Conservation (phyloP, 2,329 filamentous ascomycete species). For the Hortaea werneckii region DNA sequence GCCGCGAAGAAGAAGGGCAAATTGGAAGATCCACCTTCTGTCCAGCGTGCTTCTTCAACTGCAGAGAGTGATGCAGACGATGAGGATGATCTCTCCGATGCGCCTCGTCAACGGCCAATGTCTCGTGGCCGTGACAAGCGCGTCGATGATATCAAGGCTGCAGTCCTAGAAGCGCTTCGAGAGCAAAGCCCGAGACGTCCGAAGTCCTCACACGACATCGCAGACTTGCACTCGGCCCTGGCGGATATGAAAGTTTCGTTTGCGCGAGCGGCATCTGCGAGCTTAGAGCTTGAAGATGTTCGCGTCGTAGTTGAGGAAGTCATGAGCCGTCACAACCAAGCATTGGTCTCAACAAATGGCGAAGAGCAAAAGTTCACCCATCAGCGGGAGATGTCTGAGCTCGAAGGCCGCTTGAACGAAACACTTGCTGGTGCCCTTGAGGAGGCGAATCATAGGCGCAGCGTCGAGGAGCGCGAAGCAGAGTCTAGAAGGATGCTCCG, state of each 20-base stretch:
- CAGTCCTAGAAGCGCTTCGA: constrained; percentile 52
- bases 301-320: constrained; percentile 27
- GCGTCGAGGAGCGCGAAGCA: constrained; percentile 34
- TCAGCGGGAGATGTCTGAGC: constrained; percentile 18
- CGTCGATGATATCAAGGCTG: constrained; percentile 62
- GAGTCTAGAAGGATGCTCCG: constrained; percentile 36
- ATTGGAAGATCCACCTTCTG: constrained; percentile 43
- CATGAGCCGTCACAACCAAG: constrained; percentile 20
- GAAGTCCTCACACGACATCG: constrained; percentile 18
- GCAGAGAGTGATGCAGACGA: constrained; percentile 88
- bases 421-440: constrained; percentile 27
- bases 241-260: constrained; percentile 40
- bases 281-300: constrained; percentile 36
- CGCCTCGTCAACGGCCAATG: constrained; percentile 52
- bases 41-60: constrained; percentile 32
- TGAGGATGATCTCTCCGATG: constrained; percentile 59
- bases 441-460: constrained; percentile 33
- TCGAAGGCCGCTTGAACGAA: constrained; percentile 23
- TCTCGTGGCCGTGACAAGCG: constrained; percentile 72
- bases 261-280: constrained; percentile 34
- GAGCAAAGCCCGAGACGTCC: constrained; percentile 18
- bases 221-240: constrained; percentile 37
- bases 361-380: constrained; percentile 13
- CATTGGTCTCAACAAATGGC: constrained; percentile 19
- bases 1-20: constrained; percentile 46